Base-by-base conservation (phyloP, 1,284 basidiomycete species). In the Naganishia sp. region DNA sequence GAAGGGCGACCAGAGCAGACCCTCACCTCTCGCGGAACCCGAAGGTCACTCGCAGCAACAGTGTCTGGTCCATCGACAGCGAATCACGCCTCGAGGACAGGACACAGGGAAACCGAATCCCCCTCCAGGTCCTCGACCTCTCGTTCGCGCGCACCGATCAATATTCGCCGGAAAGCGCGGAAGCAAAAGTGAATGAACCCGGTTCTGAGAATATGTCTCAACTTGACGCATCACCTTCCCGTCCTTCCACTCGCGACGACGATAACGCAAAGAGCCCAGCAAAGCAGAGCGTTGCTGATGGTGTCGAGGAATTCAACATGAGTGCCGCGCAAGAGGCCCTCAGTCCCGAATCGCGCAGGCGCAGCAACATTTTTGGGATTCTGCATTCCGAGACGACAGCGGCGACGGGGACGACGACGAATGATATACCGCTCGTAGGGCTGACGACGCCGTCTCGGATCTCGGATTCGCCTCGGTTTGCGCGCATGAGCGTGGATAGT, bases 301-400 rank as follows among this genome's bases (percentile, higher is more conserved):
- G 28, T 35, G 35, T 13, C 39, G 31, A 61, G 10, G 32, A 61
- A 51, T 47, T 35, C 7, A 51, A 35, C 25, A 61, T 61, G 58
- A 61, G 35, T 21, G 28, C 3, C 15, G 28, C 5, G 25, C 28
- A 39, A 49, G 58, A 31, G 50, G 41, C 47, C 47, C 47, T 51
- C 39, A 61, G 58, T 25, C 39, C 58, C 21, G 58, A 61, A n/a
- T 61, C 58, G 39, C 58, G 49, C 35, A 49, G 58, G 18, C 47
- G 58, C 13, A 61, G 58, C 47, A 61, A 61, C 18, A 61, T 61
- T n/a, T 61, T 61, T 15, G 58, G 58, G 47, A 61, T 61, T 39
- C 58, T 61, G 31, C 58, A 61, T 61, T 35, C 58, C 21, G 58
- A 51, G 2, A 18, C 58, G 55, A 45, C 17, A 13, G 52, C 11